These are phyloP conservation scores for Poronia punctata DNA, from an alignment of 495 filamentous ascomycete species.

Conservation along the genomic window DNA sequence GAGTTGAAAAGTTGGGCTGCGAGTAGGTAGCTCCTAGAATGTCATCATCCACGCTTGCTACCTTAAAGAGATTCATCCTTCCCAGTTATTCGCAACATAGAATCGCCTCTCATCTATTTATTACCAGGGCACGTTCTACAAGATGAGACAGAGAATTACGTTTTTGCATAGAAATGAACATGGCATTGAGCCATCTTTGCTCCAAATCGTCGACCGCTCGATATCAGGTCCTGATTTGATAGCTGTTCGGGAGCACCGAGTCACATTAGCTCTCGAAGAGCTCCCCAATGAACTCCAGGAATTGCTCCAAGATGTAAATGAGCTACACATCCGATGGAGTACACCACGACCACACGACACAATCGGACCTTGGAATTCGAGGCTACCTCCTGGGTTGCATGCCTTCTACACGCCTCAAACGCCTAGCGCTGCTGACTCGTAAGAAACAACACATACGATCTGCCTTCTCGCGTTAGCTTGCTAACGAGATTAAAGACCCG, in stretches of 20 bases:
- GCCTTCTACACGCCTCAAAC: conserved; percentile 62
- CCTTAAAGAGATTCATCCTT: no score
- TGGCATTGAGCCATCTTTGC: conserved; percentile 52
- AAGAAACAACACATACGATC: neutral
- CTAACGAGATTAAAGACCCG: conserved; percentile 32
- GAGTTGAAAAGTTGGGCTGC: no score
- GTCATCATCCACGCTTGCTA: no score
- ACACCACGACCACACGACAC: conserved; percentile 48
- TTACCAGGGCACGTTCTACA: no score
- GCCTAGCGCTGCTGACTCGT: conserved; percentile 11
- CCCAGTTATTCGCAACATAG: no score
- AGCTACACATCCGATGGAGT: conserved; percentile 78
- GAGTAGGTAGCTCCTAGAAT: no score
- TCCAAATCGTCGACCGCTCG: conserved; percentile 41
- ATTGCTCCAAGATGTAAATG: conserved; percentile 59
- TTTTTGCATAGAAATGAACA: conserved; percentile 60
- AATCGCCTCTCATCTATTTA: no score
- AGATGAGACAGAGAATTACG: conserved; percentile 82
- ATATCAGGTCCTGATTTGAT: conserved; percentile 50
- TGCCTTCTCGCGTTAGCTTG: conserved; percentile 6
- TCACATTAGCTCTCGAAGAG: conserved; percentile 67
- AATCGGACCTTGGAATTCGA: conserved; percentile 63
- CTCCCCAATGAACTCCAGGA: conserved; percentile 60
- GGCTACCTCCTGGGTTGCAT: conserved; percentile 75
- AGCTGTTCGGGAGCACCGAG: conserved; percentile 71